Conservation (phyloP, 768 basidiomycete genomes). For the Serendipita sp. region DNA sequence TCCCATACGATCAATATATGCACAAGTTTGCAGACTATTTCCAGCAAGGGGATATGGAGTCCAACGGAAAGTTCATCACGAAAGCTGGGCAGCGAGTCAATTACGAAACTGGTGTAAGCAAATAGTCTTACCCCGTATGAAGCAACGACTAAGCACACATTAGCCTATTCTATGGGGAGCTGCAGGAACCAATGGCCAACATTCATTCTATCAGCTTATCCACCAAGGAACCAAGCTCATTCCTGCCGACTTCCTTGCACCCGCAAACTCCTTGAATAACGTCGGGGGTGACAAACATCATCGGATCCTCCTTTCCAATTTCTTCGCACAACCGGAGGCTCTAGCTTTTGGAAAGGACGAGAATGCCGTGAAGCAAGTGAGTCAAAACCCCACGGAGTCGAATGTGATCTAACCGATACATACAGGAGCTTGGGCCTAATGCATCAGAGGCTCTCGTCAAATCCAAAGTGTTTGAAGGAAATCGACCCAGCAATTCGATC, state of each 20-base stretch:
- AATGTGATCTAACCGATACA: background rate
- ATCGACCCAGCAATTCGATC: conserved; percentile 91
- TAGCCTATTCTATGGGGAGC: conserved; percentile 99
- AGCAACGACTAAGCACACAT: background rate
- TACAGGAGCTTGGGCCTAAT: conserved; percentile 33
- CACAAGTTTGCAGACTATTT: conserved; percentile 99
- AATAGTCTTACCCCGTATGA: conserved; percentile 8
- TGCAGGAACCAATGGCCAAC: conserved; percentile 94
- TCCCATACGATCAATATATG: conserved; percentile 97
- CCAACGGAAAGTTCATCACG: conserved; percentile 92
- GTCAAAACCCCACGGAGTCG: background rate
- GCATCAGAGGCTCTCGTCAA: conserved; percentile 78
- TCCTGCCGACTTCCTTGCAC: conserved; percentile 84
- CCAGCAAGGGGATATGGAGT: conserved; percentile 99
- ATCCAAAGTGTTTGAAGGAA: conserved; percentile 96
- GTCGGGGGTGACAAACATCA: conserved; percentile 80
- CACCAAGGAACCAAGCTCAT: conserved; percentile 90
- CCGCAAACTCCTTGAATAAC: conserved; percentile 79
- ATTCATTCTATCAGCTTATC: conserved; percentile 97
- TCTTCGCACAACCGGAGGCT: conserved; percentile 95
- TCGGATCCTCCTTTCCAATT: conserved; percentile 93
- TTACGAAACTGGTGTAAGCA: conserved; percentile 85
- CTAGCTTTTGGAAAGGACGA: conserved; percentile 96
- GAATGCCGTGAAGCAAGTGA: conserved; percentile 46
- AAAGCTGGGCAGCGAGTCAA: conserved; percentile 83